phyloP scores from a whole-genome alignment of 257 asterid species.

The Solanum dulcamara region DNA sequence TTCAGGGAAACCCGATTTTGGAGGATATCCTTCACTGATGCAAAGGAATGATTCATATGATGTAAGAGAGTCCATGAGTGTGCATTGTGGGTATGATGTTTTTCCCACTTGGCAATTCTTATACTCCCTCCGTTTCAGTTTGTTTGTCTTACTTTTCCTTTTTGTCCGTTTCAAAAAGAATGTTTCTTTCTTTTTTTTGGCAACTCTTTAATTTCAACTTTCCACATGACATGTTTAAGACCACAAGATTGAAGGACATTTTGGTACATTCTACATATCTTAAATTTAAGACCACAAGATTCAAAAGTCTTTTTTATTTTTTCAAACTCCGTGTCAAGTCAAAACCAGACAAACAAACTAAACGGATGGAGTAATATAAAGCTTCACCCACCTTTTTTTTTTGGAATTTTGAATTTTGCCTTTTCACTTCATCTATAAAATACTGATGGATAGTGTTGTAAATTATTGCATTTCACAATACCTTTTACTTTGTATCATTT shows the following conservation, averaged over 20 bases:
- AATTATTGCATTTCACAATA: neutral
- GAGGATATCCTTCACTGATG: conserved; percentile 58
- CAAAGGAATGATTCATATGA: conserved; percentile 74
- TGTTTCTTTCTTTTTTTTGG: too few relatives aligned
- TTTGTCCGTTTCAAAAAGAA: too few relatives aligned
- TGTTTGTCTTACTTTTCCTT: too few relatives aligned
- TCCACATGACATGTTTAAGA: too few relatives aligned
- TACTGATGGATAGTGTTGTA: neutral
- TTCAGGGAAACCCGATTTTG: conserved; percentile 43
- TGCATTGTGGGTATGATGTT: conserved; percentile 85
- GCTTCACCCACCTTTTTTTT: neutral
- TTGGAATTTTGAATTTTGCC: neutral
- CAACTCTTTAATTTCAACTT: too few relatives aligned
- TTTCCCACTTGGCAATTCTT: neutral
- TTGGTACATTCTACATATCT: too few relatives aligned
- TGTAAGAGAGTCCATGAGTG: conserved; percentile 64
- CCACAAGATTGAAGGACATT: too few relatives aligned
- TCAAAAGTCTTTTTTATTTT: too few relatives aligned
- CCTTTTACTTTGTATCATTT: neutral
- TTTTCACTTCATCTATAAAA: neutral
- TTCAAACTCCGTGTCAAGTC: too few relatives aligned
- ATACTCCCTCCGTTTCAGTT: neutral
- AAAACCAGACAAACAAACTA: too few relatives aligned
- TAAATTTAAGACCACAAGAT: too few relatives aligned
- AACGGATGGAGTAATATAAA: neutral